These are phyloP conservation scores for Pelargonium cotyledonis DNA, from an alignment of 441 rosid genomes.

Conservation along the genomic window DNA sequence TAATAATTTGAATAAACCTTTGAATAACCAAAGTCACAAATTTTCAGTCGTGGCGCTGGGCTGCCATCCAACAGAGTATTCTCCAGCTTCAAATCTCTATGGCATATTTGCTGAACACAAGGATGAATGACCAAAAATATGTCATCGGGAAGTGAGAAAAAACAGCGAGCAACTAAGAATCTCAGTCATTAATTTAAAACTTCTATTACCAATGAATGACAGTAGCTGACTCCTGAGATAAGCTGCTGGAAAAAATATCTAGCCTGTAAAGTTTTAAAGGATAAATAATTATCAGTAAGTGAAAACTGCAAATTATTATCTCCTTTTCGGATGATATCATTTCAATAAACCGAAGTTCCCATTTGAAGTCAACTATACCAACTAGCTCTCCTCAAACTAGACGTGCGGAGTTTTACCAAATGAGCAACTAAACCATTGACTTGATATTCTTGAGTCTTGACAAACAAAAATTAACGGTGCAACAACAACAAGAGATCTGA, in stretches of 20 bases:
- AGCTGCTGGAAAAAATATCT: conserved; percentile 43
- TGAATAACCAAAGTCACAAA: conserved; percentile 40
- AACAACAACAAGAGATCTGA: no score
- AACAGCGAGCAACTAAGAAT: neutral
- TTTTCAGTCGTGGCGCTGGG: conserved; percentile 37
- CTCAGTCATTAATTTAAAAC: neutral
- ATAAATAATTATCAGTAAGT: no score
- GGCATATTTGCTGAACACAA: conserved; percentile 31
- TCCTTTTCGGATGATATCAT: no score
- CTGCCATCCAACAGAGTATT: conserved; percentile 40
- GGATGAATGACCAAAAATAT: neutral
- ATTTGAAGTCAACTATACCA: no score
- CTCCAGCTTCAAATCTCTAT: conserved; percentile 39
- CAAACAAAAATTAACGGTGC: no score
- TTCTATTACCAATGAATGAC: conserved; percentile 42
- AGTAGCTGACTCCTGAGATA: conserved; percentile 51
- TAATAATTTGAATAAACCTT: conserved; percentile 17
- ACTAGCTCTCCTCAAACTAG: no score
- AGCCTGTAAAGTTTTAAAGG: conserved; percentile 21
- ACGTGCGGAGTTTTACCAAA: no score
- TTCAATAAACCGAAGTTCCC: no score
- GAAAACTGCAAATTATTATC: no score
- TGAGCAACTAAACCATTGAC: no score
- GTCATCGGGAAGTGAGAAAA: neutral
- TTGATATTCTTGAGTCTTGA: no score